Evolutionary conservation across 2,329 filamentous ascomycete species (phyloP).

Genomic region (Neopestalotiopsis rosae): DNA sequence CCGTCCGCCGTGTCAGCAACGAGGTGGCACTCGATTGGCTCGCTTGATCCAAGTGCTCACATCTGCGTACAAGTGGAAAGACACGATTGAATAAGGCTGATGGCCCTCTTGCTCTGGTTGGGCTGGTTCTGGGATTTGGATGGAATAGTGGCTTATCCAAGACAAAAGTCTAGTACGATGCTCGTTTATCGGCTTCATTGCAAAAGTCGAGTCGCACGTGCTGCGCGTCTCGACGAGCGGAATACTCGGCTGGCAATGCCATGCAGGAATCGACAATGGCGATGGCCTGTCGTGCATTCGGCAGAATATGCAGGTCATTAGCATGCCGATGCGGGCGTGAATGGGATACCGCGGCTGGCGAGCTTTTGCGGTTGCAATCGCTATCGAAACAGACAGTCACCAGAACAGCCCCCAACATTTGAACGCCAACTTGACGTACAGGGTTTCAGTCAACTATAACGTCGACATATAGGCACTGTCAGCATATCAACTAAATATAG

Average conservation of each 20-base stretch:
- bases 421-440: not conserved
- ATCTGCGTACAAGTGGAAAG: not conserved
- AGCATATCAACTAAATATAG: not conserved
- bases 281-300: not conserved
- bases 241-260: not conserved
- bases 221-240: not conserved
- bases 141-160: not conserved
- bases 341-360: not conserved
- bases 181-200: not conserved
- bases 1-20: constrained; percentile 7
- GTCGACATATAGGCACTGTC: not conserved
- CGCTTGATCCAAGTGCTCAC: constrained; percentile 8
- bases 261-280: not conserved
- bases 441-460: not conserved
- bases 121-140: not conserved
- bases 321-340: not conserved
- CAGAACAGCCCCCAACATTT: not conserved
- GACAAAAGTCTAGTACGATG: not conserved
- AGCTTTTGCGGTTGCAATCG: not conserved
- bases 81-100: constrained; percentile 1
- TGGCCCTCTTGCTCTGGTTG: not conserved
- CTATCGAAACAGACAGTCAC: not conserved
- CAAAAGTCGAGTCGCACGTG: not conserved
- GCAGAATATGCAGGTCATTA: not conserved
- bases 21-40: constrained; percentile 1